Evolutionary conservation across 306 rosid genomes (phyloP), one percentile per base, ranked within the genome.

Genomic region (Amphicarpaea edgeworthii): DNA sequence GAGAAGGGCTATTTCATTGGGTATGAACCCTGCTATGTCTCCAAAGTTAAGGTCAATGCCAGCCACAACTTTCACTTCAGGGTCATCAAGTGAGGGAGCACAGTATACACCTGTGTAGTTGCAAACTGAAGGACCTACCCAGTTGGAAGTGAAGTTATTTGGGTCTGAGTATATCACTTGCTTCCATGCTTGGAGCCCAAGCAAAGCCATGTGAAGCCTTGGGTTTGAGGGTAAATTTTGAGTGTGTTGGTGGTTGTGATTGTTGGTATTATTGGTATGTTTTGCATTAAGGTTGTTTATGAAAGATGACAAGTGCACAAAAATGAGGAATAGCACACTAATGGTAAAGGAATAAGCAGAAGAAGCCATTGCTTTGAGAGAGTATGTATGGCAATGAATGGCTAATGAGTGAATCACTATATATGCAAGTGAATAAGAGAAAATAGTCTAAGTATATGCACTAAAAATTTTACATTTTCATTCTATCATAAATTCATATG

Each of bases 141-240:
- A 92, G 45, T 81, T 87, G 79, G 81, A 2, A 73, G 97, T 95
- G 49, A 45, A 60, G 96, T 92, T 92, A 8, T 53, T 16, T 28
- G 98, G 97, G 81, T 92, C 98, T 0, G 97, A 95, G 75, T 92
- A 87, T 68, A 95, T 92, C 3, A 83, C 93, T 1, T 67, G 78
- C 76, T 88, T 95, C 99, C 97, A 95, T 72, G 97, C 97, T 82
- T 90, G 99, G 38, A 92, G 84, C 0, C 91, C 97, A 77, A 90
- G 84, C 80, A 87, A 92, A 30, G 99, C 93, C 14, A 26, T 85
- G 70, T 85, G 72, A 30, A 95, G 97, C 70, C 83, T 80, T 8
- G 88, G 83, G 83, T 93, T 87, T 16, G 73, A 68, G 8, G 80
- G 57, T 17, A 79, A 58, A 19, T 60, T 58, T 7, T 53, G 83